These are phyloP conservation scores for Planoprotostelium fungivorum DNA, from an alignment of 78 protist species.

Conservation along the genomic window DNA sequence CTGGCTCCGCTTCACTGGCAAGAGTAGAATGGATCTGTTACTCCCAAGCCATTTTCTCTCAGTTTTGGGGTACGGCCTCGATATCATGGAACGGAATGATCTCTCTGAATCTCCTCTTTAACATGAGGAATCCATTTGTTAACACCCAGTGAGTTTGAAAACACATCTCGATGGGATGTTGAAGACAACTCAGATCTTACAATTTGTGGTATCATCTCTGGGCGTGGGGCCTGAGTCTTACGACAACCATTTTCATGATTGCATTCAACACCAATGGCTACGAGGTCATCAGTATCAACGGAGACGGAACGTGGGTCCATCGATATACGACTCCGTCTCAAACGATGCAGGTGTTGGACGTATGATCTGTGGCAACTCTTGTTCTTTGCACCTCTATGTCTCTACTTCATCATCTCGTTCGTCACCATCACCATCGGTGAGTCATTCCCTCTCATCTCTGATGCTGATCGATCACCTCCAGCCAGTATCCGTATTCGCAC, in stretches of 20 bases:
- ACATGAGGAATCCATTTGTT: slow-evolving; percentile 30
- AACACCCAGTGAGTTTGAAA: neutral
- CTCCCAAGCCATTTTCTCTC: slow-evolving; percentile 39
- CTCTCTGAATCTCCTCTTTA: slow-evolving; percentile 32
- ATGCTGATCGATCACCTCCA: neutral
- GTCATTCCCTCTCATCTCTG: neutral
- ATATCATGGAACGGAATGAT: slow-evolving; percentile 61
- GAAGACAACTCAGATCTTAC: neutral
- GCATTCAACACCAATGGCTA: neutral
- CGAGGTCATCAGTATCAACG: slow-evolving; percentile 11
- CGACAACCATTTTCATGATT: slow-evolving; percentile 12
- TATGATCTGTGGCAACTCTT: neutral
- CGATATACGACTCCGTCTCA: neutral
- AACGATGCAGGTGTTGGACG: neutral
- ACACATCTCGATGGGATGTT: neutral
- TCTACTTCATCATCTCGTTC: slow-evolving; percentile 23
- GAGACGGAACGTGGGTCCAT: slow-evolving; percentile 59
- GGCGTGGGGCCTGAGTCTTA: slow-evolving; percentile 24
- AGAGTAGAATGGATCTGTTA: neutral
- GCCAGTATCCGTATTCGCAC: neutral
- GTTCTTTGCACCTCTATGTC: slow-evolving; percentile 29
- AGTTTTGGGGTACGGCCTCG: slow-evolving; percentile 52
- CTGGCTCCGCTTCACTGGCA: slow-evolving; percentile 15
- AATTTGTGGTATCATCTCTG: slow-evolving; percentile 28
- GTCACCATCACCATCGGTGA: slow-evolving; percentile 24